These are phyloP conservation scores for Amylostereum chailletii DNA, from an alignment of 1,284 basidiomycete species.

Conservation along the genomic window DNA sequence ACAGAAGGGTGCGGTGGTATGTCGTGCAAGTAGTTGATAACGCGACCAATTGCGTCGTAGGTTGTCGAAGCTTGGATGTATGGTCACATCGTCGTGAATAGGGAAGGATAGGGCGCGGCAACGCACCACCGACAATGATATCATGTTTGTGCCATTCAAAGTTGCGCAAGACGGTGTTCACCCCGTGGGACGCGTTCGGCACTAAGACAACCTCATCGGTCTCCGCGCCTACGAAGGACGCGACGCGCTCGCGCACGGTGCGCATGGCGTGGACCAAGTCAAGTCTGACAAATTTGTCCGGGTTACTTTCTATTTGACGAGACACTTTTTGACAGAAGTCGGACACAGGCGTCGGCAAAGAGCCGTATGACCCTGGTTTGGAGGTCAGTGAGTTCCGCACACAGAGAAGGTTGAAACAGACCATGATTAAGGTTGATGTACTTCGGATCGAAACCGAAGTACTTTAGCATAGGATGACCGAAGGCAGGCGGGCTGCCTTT, in stretches of 20 bases:
- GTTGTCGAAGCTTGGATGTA: conserved; percentile 49
- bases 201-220: conserved; percentile 61
- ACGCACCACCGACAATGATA: conserved; percentile 37
- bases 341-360: conserved; percentile 53
- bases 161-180: conserved; percentile 61
- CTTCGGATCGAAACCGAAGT: conserved; percentile 48
- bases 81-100: background rate
- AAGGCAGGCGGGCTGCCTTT: conserved; percentile 34
- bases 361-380: conserved; percentile 57
- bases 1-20: conserved; percentile 40
- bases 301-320: conserved; percentile 45
- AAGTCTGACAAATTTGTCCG: conserved; percentile 43
- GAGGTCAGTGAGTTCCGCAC: background rate
- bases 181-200: conserved; percentile 56
- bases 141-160: conserved; percentile 47
- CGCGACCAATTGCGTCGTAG: conserved; percentile 52
- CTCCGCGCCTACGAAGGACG: conserved; percentile 51
- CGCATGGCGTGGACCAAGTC: conserved; percentile 1
- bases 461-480: conserved; percentile 48
- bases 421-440: conserved; percentile 66
- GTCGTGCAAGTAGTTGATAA: conserved; percentile 56
- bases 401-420: conserved; percentile 16
- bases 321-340: conserved; percentile 37
- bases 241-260: conserved; percentile 29
- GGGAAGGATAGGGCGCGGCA: too few relatives aligned